phyloP scores from a whole-genome alignment of 306 rosid species.

The Quillaja saponaria region DNA sequence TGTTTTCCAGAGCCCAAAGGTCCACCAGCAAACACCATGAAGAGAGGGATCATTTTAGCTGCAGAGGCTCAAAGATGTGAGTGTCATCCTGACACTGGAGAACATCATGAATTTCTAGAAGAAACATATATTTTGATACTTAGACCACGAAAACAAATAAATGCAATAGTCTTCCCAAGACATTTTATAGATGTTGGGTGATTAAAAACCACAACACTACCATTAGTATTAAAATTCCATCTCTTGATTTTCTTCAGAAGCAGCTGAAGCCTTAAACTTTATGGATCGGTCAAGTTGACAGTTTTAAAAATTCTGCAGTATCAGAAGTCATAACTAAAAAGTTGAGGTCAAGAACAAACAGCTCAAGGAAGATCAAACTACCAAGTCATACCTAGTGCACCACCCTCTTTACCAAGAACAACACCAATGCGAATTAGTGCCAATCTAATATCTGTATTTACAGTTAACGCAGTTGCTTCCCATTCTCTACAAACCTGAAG shows the following conservation, averaged over 20 bases:
- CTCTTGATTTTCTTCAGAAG: constrained; percentile 18
- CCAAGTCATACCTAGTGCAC: constrained; percentile 78
- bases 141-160: too few relatives aligned
- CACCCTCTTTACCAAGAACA: constrained; percentile 98
- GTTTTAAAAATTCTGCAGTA: not conserved
- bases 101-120: constrained; percentile 20
- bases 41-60: constrained; percentile 97
- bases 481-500: constrained; percentile 94
- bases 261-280: constrained; percentile 6
- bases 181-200: too few relatives aligned
- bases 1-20: constrained; percentile 95
- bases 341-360: constrained; percentile 6
- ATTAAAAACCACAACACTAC: not conserved
- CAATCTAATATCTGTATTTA: constrained; percentile 75
- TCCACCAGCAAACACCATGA: constrained; percentile 96
- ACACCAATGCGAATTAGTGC: constrained; percentile 88
- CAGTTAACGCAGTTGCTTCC: constrained; percentile 80
- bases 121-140: not conserved
- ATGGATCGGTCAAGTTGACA: not conserved
- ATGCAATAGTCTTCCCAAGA: too few relatives aligned
- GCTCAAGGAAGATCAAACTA: not conserved
- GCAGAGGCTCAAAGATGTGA: constrained; percentile 42
- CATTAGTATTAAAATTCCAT: constrained; percentile 2
- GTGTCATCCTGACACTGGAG: constrained; percentile 17
- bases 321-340: constrained; percentile 6